Evolutionary conservation across 2,329 filamentous ascomycete species (phyloP).

Genomic region (Paraconiothyrium brasiliense): DNA sequence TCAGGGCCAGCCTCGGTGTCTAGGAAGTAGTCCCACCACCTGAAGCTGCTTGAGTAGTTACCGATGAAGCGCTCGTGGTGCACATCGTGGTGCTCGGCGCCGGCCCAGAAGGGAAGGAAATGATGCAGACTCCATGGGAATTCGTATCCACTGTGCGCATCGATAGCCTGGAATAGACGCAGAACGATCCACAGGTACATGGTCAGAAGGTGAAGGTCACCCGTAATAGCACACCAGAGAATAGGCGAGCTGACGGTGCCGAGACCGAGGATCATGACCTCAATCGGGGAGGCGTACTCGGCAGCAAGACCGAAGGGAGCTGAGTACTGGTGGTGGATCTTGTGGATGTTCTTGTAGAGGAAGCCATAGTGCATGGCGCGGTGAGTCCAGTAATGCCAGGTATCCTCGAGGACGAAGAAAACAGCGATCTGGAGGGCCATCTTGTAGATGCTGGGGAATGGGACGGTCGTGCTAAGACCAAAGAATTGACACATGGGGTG

Average conservation of each 20-base stretch:
- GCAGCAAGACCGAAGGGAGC: conserved; percentile 96
- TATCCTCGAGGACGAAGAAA: conserved; percentile 95
- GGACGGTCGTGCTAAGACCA: conserved; percentile 86
- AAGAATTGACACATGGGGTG: conserved; percentile 94
- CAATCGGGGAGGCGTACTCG: conserved; percentile 97
- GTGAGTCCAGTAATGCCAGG: conserved; percentile 99
- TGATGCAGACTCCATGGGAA: conserved; percentile 98
- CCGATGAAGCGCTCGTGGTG: conserved; percentile 99
- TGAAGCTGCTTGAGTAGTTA: conserved; percentile 97
- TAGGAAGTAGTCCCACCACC: conserved; percentile 96
- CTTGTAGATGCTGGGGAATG: conserved; percentile 84
- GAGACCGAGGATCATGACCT: conserved; percentile 92
- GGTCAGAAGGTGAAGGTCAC: conserved; percentile 91
- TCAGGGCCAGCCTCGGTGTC: conserved; percentile 94
- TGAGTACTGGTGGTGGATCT: conserved; percentile 99
- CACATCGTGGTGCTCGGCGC: conserved; percentile 93
- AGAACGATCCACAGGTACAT: conserved; percentile 98
- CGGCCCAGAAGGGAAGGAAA: conserved; percentile 97
- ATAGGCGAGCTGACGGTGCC: conserved; percentile 86
- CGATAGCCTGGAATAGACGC: conserved; percentile 96
- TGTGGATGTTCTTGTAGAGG: conserved; percentile 96
- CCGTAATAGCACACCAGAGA: conserved; percentile 81
- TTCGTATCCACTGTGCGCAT: conserved; percentile 97
- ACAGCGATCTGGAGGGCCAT: conserved; percentile 92
- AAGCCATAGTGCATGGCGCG: conserved; percentile 92